Evolutionary conservation across 1,284 basidiomycete genomes (phyloP).

Genomic region (Sutorius eximius): DNA sequence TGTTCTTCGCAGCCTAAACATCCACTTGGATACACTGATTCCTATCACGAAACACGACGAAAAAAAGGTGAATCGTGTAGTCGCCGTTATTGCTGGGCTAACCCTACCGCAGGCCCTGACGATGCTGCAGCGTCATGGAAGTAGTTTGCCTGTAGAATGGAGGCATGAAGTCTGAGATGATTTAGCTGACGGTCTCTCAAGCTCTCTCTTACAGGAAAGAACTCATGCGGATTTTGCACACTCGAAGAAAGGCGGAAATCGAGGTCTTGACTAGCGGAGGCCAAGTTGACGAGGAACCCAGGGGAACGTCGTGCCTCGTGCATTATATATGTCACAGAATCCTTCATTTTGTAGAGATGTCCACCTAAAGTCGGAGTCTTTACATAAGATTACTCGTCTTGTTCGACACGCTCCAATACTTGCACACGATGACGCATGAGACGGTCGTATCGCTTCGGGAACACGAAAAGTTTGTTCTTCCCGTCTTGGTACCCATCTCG

Average conservation of each 20-base stretch:
- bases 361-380: slow-evolving; percentile 11
- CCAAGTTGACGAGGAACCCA: slow-evolving; percentile 4
- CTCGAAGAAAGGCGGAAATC: slow-evolving; percentile 85
- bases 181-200: not conserved
- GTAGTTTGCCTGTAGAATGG: slow-evolving; percentile 62
- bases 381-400: not conserved
- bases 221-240: slow-evolving; percentile 75
- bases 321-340: slow-evolving; percentile 32
- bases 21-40: slow-evolving; percentile 62
- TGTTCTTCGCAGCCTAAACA: slow-evolving; percentile 49
- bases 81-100: slow-evolving; percentile 2
- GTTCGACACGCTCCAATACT: no score
- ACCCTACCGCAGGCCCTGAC: slow-evolving; percentile 53
- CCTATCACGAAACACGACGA: slow-evolving; percentile 73
- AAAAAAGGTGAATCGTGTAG: slow-evolving; percentile 54
- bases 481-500: slow-evolving; percentile 37
- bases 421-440: slow-evolving; percentile 6
- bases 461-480: slow-evolving; percentile 21
- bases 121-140: slow-evolving; percentile 54
- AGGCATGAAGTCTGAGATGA: slow-evolving; percentile 49
- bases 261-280: slow-evolving; percentile 56
- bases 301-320: slow-evolving; percentile 22
- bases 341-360: slow-evolving; percentile 29
- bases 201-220: slow-evolving; percentile 55
- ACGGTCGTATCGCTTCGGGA: slow-evolving; percentile 18